These are phyloP conservation scores for Ceratobasidium sp. DNA, from an alignment of 1,284 basidiomycete species.

Conservation along the genomic window DNA sequence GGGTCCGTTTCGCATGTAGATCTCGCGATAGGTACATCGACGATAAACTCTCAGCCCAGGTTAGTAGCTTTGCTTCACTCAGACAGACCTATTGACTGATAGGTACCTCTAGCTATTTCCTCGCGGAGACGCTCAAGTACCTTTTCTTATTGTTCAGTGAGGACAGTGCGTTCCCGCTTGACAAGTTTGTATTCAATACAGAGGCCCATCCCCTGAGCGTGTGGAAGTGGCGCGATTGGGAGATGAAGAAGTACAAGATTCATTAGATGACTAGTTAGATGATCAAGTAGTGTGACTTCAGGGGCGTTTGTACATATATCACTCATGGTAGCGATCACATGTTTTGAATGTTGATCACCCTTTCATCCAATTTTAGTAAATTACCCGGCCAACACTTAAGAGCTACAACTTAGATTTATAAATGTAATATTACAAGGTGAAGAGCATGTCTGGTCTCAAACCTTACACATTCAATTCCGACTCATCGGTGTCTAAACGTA, in stretches of 20 bases:
- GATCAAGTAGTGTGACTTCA: neutral
- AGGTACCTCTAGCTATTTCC: conserved; percentile 68
- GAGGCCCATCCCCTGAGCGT: conserved; percentile 85
- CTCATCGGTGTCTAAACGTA: conserved; percentile 19
- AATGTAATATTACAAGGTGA: neutral
- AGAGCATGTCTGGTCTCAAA: too few species aligned
- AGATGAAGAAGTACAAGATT: conserved; percentile 59
- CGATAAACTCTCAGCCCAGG: conserved; percentile 78
- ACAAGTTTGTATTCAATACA: conserved; percentile 88
- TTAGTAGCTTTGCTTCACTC: conserved; percentile 53
- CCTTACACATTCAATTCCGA: conserved; percentile 19
- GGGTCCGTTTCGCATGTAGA: conserved; percentile 70
- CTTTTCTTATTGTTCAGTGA: conserved; percentile 64
- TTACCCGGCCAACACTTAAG: too few species aligned
- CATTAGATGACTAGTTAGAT: conserved; percentile 3
- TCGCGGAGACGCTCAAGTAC: conserved; percentile 74
- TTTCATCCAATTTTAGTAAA: too few species aligned
- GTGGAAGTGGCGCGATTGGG: conserved; percentile 73
- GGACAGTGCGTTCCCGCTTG: conserved; percentile 68
- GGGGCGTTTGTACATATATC: neutral
- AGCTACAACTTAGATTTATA: too few species aligned
- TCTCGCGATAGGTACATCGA: conserved; percentile 17
- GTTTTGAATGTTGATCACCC: neutral
- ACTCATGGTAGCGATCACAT: neutral
- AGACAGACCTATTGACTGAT: neutral